Evolutionary conservation across 371 early-diverging fungal species (phyloP).

Genomic region (Cokeromyces recurvatus): DNA sequence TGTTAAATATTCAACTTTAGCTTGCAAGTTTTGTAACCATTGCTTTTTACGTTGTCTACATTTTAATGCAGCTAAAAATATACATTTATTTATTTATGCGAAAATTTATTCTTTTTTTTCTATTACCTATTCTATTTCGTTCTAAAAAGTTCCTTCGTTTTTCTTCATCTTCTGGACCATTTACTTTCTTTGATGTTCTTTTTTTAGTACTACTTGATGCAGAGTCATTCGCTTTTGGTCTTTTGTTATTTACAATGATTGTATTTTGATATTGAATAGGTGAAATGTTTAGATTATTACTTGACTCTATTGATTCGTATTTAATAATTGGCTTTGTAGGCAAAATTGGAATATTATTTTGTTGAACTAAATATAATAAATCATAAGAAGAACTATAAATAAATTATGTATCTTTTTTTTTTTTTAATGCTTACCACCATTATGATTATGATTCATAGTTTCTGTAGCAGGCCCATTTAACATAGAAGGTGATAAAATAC

Average conservation of each 20-base stretch:
- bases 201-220: background rate
- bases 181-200: background rate
- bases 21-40: conserved; percentile 74
- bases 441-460: no score
- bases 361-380: no score
- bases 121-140: conserved; percentile 72
- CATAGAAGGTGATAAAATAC: conserved; percentile 12
- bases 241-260: no score
- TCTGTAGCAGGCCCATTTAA: background rate
- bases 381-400: no score
- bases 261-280: no score
- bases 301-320: no score
- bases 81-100: background rate
- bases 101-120: background rate
- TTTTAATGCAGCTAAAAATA: conserved; percentile 69
- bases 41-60: conserved; percentile 90
- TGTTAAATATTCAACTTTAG: conserved; percentile 65
- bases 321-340: no score
- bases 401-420: no score
- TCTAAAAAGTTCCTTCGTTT: conserved; percentile 79
- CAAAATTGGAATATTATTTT: no score
- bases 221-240: no score
- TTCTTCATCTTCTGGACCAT: conserved; percentile 47
- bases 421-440: no score
- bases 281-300: no score